Evolutionary conservation across 2,329 filamentous ascomycete genomes (phyloP), one percentile per base, ranked within the genome.

Genomic region (Aureobasidium sp.): DNA sequence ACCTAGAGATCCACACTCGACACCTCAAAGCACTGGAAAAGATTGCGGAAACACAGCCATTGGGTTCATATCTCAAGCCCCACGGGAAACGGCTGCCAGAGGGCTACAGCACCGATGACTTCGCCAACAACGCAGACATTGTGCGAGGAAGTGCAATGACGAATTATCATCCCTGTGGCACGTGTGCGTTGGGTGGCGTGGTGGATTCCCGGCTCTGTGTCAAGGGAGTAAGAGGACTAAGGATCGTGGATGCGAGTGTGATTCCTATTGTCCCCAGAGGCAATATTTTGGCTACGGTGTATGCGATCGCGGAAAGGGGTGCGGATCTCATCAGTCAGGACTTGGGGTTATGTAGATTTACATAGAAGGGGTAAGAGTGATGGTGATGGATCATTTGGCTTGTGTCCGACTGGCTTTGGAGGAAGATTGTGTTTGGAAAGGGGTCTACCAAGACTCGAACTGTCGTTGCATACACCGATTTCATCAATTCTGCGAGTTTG

Each of bases 231-330:
- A 45, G 65, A 37, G 75, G 76, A 60, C 63, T 78, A 48, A 72
- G 77, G 47, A 71, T 78, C 27, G 75, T 77, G 3, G 77, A 79
- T 67, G 75, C 74, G 5, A 71, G 73, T 20, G 66, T 78, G n/a
- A 72, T 78, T 25, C 76, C 76, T 6, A 58, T 78, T 49, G 73
- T 78, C 29, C 76, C 76, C 1, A 52, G 61, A 14, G 58, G 52
- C 9, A 62, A 67, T 44, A 57, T 66, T 3, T 34, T 64, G 25
- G 47, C 67, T 20, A 65, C 64, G 29, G 66, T 73, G 2, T 71
- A 69, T 61, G 68, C 66, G 3, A 56, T 72, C 53, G 70, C 68
- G 66, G 76, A 72, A 66, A 78, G 78, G 74, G 78, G 75, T 66
- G 61, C 69, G 5, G 67, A 65, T 52, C 63, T 69, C 20, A 67